Conservation (phyloP, 129 eudicot species). For the Centella asiatica region DNA sequence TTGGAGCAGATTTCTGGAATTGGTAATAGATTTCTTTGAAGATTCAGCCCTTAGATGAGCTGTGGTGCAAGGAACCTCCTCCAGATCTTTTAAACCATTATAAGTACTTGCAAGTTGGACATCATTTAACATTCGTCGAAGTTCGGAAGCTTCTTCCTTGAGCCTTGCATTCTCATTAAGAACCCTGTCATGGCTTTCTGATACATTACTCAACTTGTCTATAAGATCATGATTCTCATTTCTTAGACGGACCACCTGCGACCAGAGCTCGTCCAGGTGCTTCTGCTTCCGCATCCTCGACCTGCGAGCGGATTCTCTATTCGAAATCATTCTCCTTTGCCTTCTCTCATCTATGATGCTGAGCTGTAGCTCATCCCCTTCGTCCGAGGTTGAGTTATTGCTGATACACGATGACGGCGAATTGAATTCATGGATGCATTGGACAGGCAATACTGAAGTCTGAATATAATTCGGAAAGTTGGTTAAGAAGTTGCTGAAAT, state of each 20-base stretch:
- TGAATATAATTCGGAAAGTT: slow-evolving; percentile 25
- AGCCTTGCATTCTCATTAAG: slow-evolving; percentile 55
- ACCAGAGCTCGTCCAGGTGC: slow-evolving; percentile 80
- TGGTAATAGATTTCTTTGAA: slow-evolving; percentile 26
- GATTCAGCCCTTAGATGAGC: slow-evolving; percentile 47
- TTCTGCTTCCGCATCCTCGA: slow-evolving; percentile 92
- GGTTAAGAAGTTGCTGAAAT: slow-evolving; percentile 27
- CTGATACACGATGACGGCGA: slow-evolving; percentile 45
- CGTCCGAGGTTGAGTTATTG: slow-evolving; percentile 81
- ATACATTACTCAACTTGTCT: slow-evolving; percentile 51
- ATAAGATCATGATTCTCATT: slow-evolving; percentile 63
- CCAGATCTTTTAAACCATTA: slow-evolving; percentile 48
- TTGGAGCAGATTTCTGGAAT: slow-evolving; percentile 51
- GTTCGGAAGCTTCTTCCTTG: slow-evolving; percentile 63
- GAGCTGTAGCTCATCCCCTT: slow-evolving; percentile 60
- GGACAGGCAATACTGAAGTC: slow-evolving; percentile 20
- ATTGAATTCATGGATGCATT: slow-evolving; percentile 28
- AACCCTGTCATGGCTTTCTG: slow-evolving; percentile 51
- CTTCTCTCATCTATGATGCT: slow-evolving; percentile 62
- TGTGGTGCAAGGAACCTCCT: slow-evolving; percentile 52
- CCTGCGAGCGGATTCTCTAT: slow-evolving; percentile 81
- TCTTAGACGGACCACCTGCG: slow-evolving; percentile 63
- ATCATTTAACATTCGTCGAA: slow-evolving; percentile 45
- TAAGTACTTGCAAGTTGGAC: slow-evolving; percentile 51
- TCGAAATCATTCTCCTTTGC: slow-evolving; percentile 84